These are phyloP conservation scores for Clitopilus hobsonii DNA, from an alignment of 768 basidiomycete genomes.

Conservation along the genomic window DNA sequence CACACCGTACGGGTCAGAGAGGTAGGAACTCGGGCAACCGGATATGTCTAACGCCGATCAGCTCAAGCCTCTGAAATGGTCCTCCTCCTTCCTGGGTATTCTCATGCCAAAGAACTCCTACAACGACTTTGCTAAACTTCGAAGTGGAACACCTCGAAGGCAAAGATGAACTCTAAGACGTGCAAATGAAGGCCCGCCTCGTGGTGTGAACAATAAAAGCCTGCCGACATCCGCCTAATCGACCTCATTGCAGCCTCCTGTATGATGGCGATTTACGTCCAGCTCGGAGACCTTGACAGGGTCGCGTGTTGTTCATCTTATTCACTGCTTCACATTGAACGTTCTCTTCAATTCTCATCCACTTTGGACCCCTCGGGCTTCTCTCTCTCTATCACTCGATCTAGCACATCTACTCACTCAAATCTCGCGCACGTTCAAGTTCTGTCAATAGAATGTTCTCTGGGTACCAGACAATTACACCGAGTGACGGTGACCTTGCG, in stretches of 20 bases:
- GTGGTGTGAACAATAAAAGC: not conserved
- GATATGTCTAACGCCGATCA: constrained; percentile 2
- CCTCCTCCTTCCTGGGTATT: not conserved
- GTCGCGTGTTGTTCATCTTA: not conserved
- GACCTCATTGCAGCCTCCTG: constrained; percentile 1
- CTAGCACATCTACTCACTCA: not conserved
- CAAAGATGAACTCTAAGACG: not conserved
- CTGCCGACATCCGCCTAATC: not conserved
- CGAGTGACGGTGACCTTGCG: constrained; percentile 70
- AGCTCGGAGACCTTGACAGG: not conserved
- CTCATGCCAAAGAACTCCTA: not conserved
- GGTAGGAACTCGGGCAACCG: not conserved
- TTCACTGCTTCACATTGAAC: not conserved
- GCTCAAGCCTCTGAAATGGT: not conserved
- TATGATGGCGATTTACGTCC: not conserved
- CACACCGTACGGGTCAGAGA: constrained; percentile 1
- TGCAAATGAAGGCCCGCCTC: not conserved
- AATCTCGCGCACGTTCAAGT: not conserved
- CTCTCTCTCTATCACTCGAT: not conserved
- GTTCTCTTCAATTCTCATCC: too few species aligned
- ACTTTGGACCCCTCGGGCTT: not conserved
- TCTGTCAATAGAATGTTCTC: constrained; percentile 45
- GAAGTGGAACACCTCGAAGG: too few species aligned
- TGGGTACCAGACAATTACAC: constrained; percentile 56
- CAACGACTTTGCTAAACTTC: too few species aligned